Evolutionary conservation across 2,329 filamentous ascomycete genomes (phyloP).

Genomic region (Xylariaceae sp.): DNA sequence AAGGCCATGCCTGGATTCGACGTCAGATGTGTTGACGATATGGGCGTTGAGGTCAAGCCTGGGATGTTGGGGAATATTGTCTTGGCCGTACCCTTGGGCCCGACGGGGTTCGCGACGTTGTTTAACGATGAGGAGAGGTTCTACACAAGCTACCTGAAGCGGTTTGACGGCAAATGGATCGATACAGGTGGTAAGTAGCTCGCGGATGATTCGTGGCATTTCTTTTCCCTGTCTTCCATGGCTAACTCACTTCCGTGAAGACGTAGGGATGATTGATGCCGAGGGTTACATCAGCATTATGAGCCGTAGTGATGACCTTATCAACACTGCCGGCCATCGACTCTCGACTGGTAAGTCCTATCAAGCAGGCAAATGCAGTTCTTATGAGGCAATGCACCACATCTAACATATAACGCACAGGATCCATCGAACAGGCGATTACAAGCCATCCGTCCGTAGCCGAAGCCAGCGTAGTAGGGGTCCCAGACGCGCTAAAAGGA

Average conservation of each 20-base stretch:
- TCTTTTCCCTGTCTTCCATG: background rate
- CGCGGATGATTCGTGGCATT: background rate
- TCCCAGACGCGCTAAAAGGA: slow-evolving; percentile 82
- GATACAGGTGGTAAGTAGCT: slow-evolving; percentile 62
- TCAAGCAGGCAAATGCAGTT: background rate
- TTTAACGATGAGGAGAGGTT: slow-evolving; percentile 86
- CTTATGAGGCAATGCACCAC: too few species aligned
- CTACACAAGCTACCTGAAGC: slow-evolving; percentile 76
- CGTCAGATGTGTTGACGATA: slow-evolving; percentile 77
- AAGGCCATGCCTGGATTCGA: slow-evolving; percentile 92
- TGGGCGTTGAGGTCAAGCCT: slow-evolving; percentile 64
- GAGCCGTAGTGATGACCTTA: slow-evolving; percentile 74
- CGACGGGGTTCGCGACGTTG: slow-evolving; percentile 78
- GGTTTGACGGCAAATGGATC: slow-evolving; percentile 77
- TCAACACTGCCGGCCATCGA: slow-evolving; percentile 92
- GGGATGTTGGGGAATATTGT: slow-evolving; percentile 91
- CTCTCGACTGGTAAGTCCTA: slow-evolving; percentile 71
- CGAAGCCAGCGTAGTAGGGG: slow-evolving; percentile 80
- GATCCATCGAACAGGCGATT: slow-evolving; percentile 86
- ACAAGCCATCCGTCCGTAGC: slow-evolving; percentile 73
- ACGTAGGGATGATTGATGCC: slow-evolving; percentile 79
- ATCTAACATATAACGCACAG: slow-evolving; percentile 39
- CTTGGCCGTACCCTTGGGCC: slow-evolving; percentile 73
- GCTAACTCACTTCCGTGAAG: slow-evolving; percentile 33
- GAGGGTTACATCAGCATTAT: slow-evolving; percentile 65